A percentile compares a stretch with the other conserved stretches of the same genome.
Evolutionary conservation across 176 grass and related monocot species (phyloP).

Genomic region (Oryza australiensis): DNA sequence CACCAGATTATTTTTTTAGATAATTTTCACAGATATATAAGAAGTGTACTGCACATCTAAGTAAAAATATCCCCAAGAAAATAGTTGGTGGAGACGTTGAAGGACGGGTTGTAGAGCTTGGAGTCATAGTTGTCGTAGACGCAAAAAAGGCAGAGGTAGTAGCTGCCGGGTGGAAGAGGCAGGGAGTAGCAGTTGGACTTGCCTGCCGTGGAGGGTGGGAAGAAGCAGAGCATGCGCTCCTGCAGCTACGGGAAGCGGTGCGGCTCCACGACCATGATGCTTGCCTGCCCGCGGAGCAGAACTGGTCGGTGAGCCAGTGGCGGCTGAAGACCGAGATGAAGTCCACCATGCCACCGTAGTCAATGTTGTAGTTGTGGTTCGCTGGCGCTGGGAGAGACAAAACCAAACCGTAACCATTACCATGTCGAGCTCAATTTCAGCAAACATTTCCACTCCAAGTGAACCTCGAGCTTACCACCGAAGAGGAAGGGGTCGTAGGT

Average conservation of each 20-base stretch:
- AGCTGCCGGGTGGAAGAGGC: conserved; percentile 64
- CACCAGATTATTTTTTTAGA: no score
- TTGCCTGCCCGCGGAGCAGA: conserved; percentile 58
- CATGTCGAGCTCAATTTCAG: no score
- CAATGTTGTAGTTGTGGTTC: conserved; percentile 88
- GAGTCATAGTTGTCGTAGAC: conserved; percentile 99
- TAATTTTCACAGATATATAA: no score
- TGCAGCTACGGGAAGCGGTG: no score
- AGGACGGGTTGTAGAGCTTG: conserved; percentile 70
- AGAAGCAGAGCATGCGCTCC: conserved; percentile 90
- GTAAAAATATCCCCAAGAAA: no score
- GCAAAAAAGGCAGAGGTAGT: conserved; percentile 90
- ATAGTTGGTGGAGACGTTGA: conserved; percentile 80
- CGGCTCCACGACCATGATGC: conserved; percentile 75
- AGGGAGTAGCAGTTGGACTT: conserved; percentile 93
- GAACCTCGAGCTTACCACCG: conserved; percentile 53
- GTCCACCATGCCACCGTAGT: conserved; percentile 83
- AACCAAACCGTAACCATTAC: no score
- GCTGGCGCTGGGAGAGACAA: no score
- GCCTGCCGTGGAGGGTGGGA: conserved; percentile 69
- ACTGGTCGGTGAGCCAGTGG: conserved; percentile 73
- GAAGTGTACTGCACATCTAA: no score
- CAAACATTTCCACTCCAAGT: not conserved
- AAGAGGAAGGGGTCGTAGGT: conserved; percentile 71
- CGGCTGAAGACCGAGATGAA: conserved; percentile 85